Evolutionary conservation across 2,329 filamentous ascomycete species (phyloP).

Genomic region (Thielaviopsis ethacetica): DNA sequence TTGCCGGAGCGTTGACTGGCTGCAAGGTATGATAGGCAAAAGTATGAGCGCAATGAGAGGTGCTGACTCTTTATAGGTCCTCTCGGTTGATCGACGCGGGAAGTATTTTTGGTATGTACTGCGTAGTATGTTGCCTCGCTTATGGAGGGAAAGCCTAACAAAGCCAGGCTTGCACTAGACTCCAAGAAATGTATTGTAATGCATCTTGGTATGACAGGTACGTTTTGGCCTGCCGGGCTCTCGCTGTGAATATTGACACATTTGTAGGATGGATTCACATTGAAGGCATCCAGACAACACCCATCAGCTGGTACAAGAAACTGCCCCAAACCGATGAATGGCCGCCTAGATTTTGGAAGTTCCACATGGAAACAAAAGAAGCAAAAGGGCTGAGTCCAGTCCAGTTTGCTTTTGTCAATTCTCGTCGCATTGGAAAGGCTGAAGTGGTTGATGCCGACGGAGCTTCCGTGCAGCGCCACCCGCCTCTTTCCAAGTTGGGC

Average conservation of each 20-base stretch:
- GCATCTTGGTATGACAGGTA: conserved; percentile 64
- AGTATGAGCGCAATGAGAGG: neutral
- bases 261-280: conserved; percentile 68
- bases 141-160: neutral
- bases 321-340: conserved; percentile 48
- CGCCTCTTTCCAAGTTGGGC: conserved; percentile 78
- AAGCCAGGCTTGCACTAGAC: conserved; percentile 36
- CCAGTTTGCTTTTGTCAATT: conserved; percentile 68
- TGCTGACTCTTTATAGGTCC: conserved; percentile 29
- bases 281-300: conserved; percentile 57
- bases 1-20: conserved; percentile 37
- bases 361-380: conserved; percentile 52
- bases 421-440: conserved; percentile 62
- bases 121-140: neutral
- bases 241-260: neutral
- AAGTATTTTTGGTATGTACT: conserved; percentile 76
- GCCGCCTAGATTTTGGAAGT: conserved; percentile 87
- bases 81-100: conserved; percentile 65
- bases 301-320: conserved; percentile 69
- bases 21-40: neutral
- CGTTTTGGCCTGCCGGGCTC: neutral
- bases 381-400: conserved; percentile 37
- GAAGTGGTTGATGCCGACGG: conserved; percentile 68
- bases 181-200: conserved; percentile 74
- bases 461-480: conserved; percentile 55